A percentile compares a stretch with the other conserved stretches of the same genome.
These are phyloP conservation scores for Gnaphalium uliginosum DNA, from an alignment of 129 eudicot species.

Conservation along the genomic window DNA sequence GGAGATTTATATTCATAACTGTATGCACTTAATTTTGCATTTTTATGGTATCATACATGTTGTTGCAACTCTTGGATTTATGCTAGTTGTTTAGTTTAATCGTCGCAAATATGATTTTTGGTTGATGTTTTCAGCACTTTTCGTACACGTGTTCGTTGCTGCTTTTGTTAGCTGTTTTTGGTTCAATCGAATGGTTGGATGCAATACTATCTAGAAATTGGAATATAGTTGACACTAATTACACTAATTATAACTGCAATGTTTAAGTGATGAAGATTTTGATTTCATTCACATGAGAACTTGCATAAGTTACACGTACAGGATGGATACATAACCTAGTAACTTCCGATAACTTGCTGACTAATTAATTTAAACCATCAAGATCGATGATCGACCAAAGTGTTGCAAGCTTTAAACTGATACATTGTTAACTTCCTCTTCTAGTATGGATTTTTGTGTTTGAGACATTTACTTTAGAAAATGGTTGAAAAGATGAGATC, in stretches of 20 bases:
- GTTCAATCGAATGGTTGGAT: neutral
- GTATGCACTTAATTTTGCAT: slow-evolving; percentile 48
- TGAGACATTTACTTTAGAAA: slow-evolving; percentile 36
- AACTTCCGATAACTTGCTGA: slow-evolving; percentile 11
- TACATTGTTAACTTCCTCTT: slow-evolving; percentile 31
- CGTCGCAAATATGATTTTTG: slow-evolving; percentile 29
- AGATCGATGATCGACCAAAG: slow-evolving; percentile 18
- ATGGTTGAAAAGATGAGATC: slow-evolving; percentile 54
- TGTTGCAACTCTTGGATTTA: slow-evolving; percentile 21
- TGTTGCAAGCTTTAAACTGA: slow-evolving; percentile 27
- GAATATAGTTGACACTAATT: neutral
- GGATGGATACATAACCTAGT: slow-evolving; percentile 25
- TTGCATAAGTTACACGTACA: slow-evolving; percentile 20
- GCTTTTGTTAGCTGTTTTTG: neutral
- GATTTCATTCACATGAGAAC: slow-evolving; percentile 23
- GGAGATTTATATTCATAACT: slow-evolving; percentile 28
- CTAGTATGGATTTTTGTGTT: slow-evolving; percentile 18
- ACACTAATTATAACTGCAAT: neutral
- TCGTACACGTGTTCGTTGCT: neutral
- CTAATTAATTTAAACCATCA: slow-evolving; percentile 28
- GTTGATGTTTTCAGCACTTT: slow-evolving; percentile 14
- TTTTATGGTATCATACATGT: slow-evolving; percentile 48
- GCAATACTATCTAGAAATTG: neutral
- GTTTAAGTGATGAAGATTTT: slow-evolving; percentile 8
- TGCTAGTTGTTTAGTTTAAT: slow-evolving; percentile 27